These are phyloP conservation scores for Misopates orontium DNA, from an alignment of 257 asterid genomes.

Conservation along the genomic window DNA sequence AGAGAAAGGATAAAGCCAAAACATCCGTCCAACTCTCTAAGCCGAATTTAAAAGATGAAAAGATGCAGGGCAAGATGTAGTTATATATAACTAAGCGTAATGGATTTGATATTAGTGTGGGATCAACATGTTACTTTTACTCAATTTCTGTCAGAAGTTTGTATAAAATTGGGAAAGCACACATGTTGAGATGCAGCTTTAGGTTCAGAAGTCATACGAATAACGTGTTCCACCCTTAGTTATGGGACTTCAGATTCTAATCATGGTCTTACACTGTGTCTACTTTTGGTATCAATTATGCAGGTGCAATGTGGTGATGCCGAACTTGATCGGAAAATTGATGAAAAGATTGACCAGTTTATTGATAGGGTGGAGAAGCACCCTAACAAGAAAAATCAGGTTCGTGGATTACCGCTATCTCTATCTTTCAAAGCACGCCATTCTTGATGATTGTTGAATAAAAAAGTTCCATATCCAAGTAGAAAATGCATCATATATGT, in stretches of 20 bases:
- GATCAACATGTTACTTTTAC: too few species aligned
- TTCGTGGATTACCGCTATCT: slow-evolving; percentile 28
- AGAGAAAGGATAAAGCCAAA: too few species aligned
- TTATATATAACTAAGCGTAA: too few species aligned
- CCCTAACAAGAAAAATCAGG: slow-evolving; percentile 96
- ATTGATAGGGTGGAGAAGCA: slow-evolving; percentile 92
- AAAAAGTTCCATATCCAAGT: not conserved
- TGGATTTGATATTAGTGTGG: too few species aligned
- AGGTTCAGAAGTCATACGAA: too few species aligned
- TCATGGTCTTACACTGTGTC: not conserved
- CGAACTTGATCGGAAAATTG: slow-evolving; percentile 81
- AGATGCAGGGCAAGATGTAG: too few species aligned
- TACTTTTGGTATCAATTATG: slow-evolving; percentile 19
- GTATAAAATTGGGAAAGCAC: too few species aligned
- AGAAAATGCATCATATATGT: slow-evolving; percentile 8
- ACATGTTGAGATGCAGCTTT: too few species aligned
- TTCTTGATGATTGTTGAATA: slow-evolving; percentile 3
- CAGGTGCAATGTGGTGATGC: slow-evolving; percentile 91
- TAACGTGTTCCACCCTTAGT: not conserved
- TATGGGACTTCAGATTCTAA: not conserved
- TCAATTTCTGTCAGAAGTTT: too few species aligned
- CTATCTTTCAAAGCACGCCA: slow-evolving; percentile 11
- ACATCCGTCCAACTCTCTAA: too few species aligned
- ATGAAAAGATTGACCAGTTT: slow-evolving; percentile 83
- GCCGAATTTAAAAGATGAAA: too few species aligned